phyloP scores from a whole-genome alignment of 768 basidiomycete genomes.

The Lactarius hengduanensis region DNA sequence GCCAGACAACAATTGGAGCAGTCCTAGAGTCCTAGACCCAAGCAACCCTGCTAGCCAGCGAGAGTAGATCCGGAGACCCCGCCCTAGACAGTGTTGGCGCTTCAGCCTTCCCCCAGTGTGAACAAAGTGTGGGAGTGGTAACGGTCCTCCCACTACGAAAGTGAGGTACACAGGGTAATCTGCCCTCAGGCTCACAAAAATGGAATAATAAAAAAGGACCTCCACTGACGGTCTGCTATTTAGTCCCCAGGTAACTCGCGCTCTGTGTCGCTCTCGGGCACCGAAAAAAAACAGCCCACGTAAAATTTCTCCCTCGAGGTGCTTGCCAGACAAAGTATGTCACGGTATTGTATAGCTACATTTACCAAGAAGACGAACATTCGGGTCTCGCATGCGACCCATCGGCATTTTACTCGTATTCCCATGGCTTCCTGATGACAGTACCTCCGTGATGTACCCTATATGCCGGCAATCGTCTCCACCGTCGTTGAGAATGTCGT shows the following conservation, averaged over 20 bases:
- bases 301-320: background rate
- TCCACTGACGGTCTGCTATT: background rate
- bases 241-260: background rate
- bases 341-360: background rate
- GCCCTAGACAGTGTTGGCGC: background rate
- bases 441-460: slow-evolving; percentile 3
- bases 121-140: background rate
- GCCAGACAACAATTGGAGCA: background rate
- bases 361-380: background rate
- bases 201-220: no score
- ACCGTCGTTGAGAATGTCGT: background rate
- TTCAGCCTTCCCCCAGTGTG: background rate
- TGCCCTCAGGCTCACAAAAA: no score
- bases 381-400: background rate
- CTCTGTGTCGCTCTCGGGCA: background rate
- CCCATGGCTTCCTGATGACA: slow-evolving; percentile 5
- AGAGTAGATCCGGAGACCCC: background rate
- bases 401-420: background rate
- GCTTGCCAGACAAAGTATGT: background rate
- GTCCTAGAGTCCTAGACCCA: background rate
- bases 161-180: no score
- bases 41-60: background rate
- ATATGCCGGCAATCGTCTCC: background rate
- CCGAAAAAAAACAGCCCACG: background rate
- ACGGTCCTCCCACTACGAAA: background rate